phyloP scores from a whole-genome alignment of 768 basidiomycete genomes.

The Mycena rebaudengoi region DNA sequence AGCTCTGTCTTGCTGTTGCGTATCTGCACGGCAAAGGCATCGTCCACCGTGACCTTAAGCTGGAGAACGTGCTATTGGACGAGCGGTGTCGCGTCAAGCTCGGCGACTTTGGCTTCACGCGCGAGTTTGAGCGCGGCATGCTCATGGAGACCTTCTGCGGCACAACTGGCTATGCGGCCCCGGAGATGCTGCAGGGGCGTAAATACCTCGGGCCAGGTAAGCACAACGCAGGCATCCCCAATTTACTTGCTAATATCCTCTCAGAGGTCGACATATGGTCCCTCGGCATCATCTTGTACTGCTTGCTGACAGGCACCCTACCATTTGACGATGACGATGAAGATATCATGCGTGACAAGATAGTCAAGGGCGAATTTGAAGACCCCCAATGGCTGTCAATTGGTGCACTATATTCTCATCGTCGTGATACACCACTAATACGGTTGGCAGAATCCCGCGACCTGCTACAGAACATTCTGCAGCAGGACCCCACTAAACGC shows the following conservation, averaged over 20 bases:
- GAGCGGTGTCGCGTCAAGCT: conserved; percentile 92
- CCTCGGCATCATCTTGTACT: conserved; percentile 90
- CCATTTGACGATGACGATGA: conserved; percentile 95
- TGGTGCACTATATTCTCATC: conserved; percentile 62
- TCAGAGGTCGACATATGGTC: conserved; percentile 97
- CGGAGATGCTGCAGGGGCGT: conserved; percentile 89
- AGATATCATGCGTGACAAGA: conserved; percentile 80
- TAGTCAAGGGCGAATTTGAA: conserved; percentile 87
- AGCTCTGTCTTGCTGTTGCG: conserved; percentile 91
- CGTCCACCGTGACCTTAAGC: conserved; percentile 95
- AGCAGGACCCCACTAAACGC: conserved; percentile 79
- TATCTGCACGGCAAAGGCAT: conserved; percentile 93
- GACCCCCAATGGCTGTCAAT: conserved; percentile 92
- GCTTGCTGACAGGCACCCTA: conserved; percentile 86
- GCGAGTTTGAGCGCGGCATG: conserved; percentile 82
- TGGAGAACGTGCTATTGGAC: conserved; percentile 94
- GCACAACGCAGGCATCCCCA: conserved; percentile 32
- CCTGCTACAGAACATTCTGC: conserved; percentile 79
- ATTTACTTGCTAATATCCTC: conserved; percentile 19
- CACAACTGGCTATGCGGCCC: conserved; percentile 92
- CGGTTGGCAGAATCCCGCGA: conserved; percentile 77
- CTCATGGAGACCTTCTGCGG: conserved; percentile 95
- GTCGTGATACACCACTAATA: not conserved
- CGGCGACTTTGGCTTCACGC: conserved; percentile 94
- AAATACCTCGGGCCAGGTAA: conserved; percentile 91